These are phyloP conservation scores for Brachypodium distachyon DNA, from an alignment of 202 grass and related monocot genomes.

Conservation along the genomic window DNA sequence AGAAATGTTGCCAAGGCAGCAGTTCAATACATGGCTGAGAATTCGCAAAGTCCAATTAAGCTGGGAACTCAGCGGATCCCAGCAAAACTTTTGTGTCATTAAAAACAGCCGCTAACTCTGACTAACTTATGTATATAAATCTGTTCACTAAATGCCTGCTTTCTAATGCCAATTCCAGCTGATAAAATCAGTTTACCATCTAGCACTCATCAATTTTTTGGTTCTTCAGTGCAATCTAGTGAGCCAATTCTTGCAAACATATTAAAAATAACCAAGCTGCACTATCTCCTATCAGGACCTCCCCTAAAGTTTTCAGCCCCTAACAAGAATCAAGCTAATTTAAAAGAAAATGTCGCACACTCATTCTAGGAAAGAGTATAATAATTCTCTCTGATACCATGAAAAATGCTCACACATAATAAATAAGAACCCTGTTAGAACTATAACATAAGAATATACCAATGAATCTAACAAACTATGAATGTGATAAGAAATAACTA, in stretches of 20 bases:
- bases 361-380: conserved; percentile 9
- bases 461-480: background rate
- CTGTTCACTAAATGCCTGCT: background rate
- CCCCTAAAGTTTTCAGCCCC: no score
- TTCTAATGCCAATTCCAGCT: background rate
- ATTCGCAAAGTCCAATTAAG: no score
- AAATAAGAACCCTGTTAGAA: background rate
- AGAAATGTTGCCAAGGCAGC: background rate
- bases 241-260: background rate
- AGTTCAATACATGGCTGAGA: background rate
- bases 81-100: background rate
- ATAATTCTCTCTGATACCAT: conserved; percentile 3
- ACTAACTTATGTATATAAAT: background rate
- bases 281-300: no score
- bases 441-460: background rate
- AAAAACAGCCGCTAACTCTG: background rate
- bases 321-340: background rate
- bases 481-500: conserved; percentile 33
- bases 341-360: background rate
- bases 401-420: background rate
- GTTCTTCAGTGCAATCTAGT: background rate
- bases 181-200: background rate
- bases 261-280: conserved; percentile 12
- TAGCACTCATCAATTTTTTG: background rate
- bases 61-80: no score